Percentiles rank a stretch among this genome's conserved stretches.
These are phyloP conservation scores for Termitomyces sp. DNA, from an alignment of 768 basidiomycete species.

Conservation along the genomic window DNA sequence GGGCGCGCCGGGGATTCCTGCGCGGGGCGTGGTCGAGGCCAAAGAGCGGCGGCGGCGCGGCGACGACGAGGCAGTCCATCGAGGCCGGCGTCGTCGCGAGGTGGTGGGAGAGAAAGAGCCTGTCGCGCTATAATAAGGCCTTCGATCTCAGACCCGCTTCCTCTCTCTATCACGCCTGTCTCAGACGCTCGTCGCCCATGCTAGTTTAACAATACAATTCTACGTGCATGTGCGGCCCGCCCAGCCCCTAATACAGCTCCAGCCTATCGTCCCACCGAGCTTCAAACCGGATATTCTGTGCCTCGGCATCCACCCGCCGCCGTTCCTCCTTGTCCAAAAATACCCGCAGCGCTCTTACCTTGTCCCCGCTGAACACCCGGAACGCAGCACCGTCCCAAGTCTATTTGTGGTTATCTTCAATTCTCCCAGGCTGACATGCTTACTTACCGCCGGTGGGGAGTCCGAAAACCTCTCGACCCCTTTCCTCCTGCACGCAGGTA, in stretches of 20 bases:
- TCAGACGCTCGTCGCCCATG: conserved; percentile 4
- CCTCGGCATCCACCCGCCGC: conserved; percentile 54
- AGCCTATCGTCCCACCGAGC: conserved; percentile 59
- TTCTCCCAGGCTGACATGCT: conserved; percentile 12
- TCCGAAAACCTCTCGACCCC: conserved; percentile 79
- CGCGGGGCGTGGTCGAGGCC: conserved; percentile 6
- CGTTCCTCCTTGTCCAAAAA: conserved; percentile 70
- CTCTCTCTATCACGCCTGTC: not conserved
- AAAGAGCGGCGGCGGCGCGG: conserved; percentile 12
- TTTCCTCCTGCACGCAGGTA: conserved; percentile 63
- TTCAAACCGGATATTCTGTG: conserved; percentile 50
- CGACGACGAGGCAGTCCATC: conserved; percentile 15
- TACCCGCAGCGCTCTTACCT: conserved; percentile 51
- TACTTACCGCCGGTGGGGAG: conserved; percentile 52
- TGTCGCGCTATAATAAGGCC: conserved; percentile 3
- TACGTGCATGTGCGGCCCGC: not conserved
- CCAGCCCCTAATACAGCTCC: conserved; percentile 44
- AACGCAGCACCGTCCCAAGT: conserved; percentile 61
- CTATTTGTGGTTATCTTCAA: conserved; percentile 28
- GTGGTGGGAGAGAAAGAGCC: not conserved
- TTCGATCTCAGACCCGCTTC: conserved; percentile 7
- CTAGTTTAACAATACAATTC: not conserved
- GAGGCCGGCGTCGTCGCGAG: not conserved
- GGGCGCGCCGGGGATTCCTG: conserved; percentile 3
- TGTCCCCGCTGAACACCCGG: conserved; percentile 73